Evolutionary conservation across 1,284 basidiomycete genomes (phyloP).

Genomic region (Puccinia coronata): DNA sequence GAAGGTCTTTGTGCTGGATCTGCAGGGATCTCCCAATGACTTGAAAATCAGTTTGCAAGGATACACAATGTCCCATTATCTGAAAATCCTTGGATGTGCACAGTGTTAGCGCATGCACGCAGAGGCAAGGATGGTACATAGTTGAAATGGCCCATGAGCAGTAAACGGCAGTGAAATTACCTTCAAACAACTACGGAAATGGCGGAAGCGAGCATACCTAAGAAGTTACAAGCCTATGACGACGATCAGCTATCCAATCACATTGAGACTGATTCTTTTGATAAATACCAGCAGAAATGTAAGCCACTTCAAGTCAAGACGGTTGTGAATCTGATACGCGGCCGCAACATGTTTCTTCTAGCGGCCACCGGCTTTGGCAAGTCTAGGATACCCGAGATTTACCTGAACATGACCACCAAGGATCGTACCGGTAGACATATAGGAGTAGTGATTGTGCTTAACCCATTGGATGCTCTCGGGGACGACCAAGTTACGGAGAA

Average conservation of each 20-base stretch:
- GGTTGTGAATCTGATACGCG: not conserved
- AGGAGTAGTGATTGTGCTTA: not conserved
- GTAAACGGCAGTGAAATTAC: too few relatives aligned
- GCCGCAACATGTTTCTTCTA: slow-evolving; percentile 16
- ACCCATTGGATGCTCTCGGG: not conserved
- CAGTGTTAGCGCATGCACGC: too few relatives aligned
- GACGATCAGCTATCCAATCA: not conserved
- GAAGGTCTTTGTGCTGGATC: too few relatives aligned
- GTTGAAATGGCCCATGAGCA: too few relatives aligned
- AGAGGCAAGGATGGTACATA: too few relatives aligned
- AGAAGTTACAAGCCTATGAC: not conserved
- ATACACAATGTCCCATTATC: too few relatives aligned
- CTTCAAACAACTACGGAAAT: too few relatives aligned
- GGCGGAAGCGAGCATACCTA: not conserved
- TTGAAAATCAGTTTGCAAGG: too few relatives aligned
- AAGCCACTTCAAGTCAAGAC: slow-evolving; percentile 8
- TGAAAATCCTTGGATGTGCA: too few relatives aligned
- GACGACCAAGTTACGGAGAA: slow-evolving; percentile 6
- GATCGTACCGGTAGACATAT: not conserved
- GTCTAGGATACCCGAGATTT: not conserved
- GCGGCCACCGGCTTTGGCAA: slow-evolving; percentile 16
- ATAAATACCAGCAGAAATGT: not conserved
- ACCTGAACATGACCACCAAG: not conserved
- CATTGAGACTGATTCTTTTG: not conserved
- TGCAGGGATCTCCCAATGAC: too few relatives aligned